phyloP scores from a whole-genome alignment of 1,284 basidiomycete species.

The Moesziomyces antarcticus region DNA sequence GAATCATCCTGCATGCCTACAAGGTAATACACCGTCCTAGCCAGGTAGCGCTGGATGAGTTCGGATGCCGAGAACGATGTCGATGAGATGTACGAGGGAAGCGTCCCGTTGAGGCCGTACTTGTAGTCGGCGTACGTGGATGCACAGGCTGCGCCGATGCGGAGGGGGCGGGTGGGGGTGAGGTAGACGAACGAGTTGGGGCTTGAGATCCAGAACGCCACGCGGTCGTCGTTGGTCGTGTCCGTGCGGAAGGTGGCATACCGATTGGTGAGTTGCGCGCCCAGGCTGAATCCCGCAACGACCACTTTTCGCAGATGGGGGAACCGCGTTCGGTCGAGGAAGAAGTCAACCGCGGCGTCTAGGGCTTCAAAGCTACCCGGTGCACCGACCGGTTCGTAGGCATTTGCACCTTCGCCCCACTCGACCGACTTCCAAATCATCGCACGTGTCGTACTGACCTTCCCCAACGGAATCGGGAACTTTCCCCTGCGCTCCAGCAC shows the following conservation, averaged over 20 bases:
- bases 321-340: conserved; percentile 48
- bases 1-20: conserved; percentile 50
- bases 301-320: conserved; percentile 59
- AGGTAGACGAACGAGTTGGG: conserved; percentile 63
- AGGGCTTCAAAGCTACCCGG: conserved; percentile 53
- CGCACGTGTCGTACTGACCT: conserved; percentile 26
- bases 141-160: conserved; percentile 21
- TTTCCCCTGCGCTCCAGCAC: neutral
- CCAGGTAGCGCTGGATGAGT: conserved; percentile 40
- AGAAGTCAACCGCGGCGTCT: conserved; percentile 51
- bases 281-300: conserved; percentile 60
- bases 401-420: conserved; percentile 53
- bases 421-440: conserved; percentile 51
- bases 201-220: conserved; percentile 57
- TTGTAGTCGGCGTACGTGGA: conserved; percentile 57
- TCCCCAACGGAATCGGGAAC: conserved; percentile 14
- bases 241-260: conserved; percentile 53
- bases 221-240: conserved; percentile 31
- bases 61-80: neutral
- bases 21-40: conserved; percentile 50
- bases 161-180: conserved; percentile 32
- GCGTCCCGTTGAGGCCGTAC: conserved; percentile 59
- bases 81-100: conserved; percentile 50
- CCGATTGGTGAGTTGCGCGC: conserved; percentile 57
- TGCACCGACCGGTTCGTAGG: conserved; percentile 41